Base-by-base conservation (phyloP, 1,284 basidiomycete genomes). In the Cryptococcus neoformans region DNA sequence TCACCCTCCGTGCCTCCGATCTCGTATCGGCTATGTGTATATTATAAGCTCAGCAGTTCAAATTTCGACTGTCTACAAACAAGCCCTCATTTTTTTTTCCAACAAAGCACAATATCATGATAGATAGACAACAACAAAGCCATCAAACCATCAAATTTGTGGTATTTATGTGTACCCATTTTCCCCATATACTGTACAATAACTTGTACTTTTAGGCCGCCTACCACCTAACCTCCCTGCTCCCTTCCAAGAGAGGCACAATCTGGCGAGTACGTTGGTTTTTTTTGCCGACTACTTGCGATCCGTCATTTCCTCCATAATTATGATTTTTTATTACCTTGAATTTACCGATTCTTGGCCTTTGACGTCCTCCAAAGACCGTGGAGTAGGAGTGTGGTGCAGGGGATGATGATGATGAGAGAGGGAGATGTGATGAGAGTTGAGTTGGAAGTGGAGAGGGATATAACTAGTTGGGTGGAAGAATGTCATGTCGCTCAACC, bases 351-450 rank as follows among this genome's bases (percentile, higher is more conserved):
- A 41, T 16, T 17, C 12, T 39, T 51, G 49, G 49, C 28, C 49
- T 51, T 40, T 51, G 49, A 6, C 49, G 37, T 51, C 49, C 34
- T 21, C 48, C 49, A 51, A 28, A 51, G 49, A 34, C 39, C 17
- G 34, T 28, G 28, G 28, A 28, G 1, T 28, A 28, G 28, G 8
- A 14, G 46, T 28, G 16, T 11, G 34, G 34, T 2, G 46, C 8
- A 11, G 34, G 45, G 10, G 40, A n/a, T 41, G 34, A 5, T 12
- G 12, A 47, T 47, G 45, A 21, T 21, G 21, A 21, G 21, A 21
- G 21, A 21, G 37, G 37, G 49, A 17, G 37, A 16, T 10, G 48
- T 9, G 36, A 50, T 16, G 49, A 17, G 36, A 17, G 34, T 9
- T 50, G 36, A 21, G 37, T 10, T 14, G 49, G 10, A 39, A n/a